Percentiles rank a stretch among this genome's conserved stretches.
These are phyloP conservation scores for Schoenoplectus triqueter DNA, from an alignment of 202 grass and related monocot genomes.

Conservation along the genomic window DNA sequence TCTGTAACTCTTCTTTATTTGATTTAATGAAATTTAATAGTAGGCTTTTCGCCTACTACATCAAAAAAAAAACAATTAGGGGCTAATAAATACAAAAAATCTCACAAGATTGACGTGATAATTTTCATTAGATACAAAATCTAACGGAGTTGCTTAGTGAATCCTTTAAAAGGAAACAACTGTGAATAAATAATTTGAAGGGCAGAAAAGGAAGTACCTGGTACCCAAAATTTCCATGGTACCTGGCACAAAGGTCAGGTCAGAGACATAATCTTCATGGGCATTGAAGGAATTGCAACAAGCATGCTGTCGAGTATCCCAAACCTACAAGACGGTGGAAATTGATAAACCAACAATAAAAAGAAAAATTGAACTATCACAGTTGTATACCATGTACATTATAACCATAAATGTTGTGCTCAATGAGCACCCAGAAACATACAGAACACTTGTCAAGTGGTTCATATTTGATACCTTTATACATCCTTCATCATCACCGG, in stretches of 20 bases:
- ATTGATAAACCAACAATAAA: conserved; percentile 10
- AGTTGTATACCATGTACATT: not conserved
- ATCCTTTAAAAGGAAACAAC: conserved; percentile 20
- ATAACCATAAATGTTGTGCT: not conserved
- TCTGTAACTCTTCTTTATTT: too few species aligned
- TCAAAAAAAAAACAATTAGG: not conserved
- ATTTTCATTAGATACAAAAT: conserved; percentile 23
- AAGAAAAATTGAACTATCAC: conserved; percentile 18
- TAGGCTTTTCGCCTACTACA: too few species aligned
- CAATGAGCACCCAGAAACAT: not conserved
- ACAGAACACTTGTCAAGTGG: conserved; percentile 16
- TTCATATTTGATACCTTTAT: conserved; percentile 68
- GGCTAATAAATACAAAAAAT: not conserved
- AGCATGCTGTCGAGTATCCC: conserved; percentile 75
- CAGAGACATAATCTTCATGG: conserved; percentile 96
- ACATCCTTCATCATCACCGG: conserved; percentile 88
- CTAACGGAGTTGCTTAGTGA: not conserved
- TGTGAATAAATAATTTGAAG: conserved; percentile 24
- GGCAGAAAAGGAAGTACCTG: conserved; percentile 49
- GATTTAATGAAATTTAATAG: too few species aligned
- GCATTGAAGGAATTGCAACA: conserved; percentile 82
- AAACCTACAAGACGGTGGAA: conserved; percentile 62
- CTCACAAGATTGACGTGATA: not conserved
- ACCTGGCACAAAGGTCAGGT: conserved; percentile 66
- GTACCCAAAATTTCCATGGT: conserved; percentile 85